Percentiles rank a stretch among this genome's conserved stretches.
Conservation (phyloP, 73 alveolate species). For the Blepharisma japonicum region DNA sequence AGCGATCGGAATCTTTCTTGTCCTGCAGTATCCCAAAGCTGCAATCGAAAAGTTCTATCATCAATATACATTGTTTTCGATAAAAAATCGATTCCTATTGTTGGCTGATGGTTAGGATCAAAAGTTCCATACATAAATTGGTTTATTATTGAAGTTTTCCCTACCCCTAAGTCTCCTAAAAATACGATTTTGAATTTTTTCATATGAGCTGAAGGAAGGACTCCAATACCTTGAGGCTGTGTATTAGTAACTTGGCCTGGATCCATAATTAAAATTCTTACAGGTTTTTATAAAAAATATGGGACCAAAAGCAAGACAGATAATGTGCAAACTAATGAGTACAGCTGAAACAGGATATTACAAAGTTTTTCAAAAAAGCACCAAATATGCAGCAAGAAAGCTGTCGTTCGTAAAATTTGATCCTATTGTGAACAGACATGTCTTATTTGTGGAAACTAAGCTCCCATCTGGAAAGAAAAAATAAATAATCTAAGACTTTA, state of each 20-base stretch:
- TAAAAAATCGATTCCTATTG: slow-evolving; percentile 46
- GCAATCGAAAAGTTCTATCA: slow-evolving; percentile 47
- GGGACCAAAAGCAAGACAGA: background rate
- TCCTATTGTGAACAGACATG: slow-evolving; percentile 54
- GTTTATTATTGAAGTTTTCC: slow-evolving; percentile 69
- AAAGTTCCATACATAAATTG: slow-evolving; percentile 68
- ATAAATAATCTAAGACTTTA: background rate
- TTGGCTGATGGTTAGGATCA: slow-evolving; percentile 70
- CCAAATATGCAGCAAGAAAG: slow-evolving; percentile 48
- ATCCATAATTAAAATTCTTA: too few relatives aligned
- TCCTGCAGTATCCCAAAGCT: slow-evolving; percentile 82
- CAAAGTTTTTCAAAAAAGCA: slow-evolving; percentile 55
- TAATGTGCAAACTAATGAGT: slow-evolving; percentile 44
- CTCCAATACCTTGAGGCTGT: background rate
- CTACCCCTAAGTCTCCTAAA: slow-evolving; percentile 73
- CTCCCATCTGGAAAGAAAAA: slow-evolving; percentile 25
- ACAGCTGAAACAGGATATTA: slow-evolving; percentile 55
- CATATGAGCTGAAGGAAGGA: slow-evolving; percentile 38
- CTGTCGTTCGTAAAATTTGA: slow-evolving; percentile 47
- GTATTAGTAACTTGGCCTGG: too few relatives aligned
- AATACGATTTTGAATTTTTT: slow-evolving; percentile 63
- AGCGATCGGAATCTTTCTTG: slow-evolving; percentile 67
- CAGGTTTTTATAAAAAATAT: too few relatives aligned
- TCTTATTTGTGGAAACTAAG: slow-evolving; percentile 45
- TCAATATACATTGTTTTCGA: slow-evolving; percentile 54